phyloP scores from a whole-genome alignment of 169 alveolate genomes.

The Eimeria mitis region DNA sequence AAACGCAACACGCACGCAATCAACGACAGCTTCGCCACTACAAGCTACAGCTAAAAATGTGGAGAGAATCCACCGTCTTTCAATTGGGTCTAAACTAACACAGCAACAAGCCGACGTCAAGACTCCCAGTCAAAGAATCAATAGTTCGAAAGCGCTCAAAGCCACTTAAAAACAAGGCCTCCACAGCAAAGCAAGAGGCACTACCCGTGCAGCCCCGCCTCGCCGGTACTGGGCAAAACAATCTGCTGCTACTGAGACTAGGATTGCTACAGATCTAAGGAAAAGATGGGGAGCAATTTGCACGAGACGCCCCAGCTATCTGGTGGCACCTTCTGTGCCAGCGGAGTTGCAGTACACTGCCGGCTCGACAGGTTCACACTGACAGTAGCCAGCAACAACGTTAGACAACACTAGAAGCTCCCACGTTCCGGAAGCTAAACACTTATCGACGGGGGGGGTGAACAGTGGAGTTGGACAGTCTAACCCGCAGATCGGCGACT shows the following conservation, averaged over 20 bases:
- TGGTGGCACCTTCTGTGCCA: neutral
- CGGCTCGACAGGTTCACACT: neutral
- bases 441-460: neutral
- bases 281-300: neutral
- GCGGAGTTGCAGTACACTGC: neutral
- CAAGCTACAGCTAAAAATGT: neutral
- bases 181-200: neutral
- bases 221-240: neutral
- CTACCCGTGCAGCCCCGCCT: neutral
- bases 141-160: neutral
- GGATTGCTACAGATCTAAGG: neutral
- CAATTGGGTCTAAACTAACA: neutral
- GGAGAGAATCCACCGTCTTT: neutral
- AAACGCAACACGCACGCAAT: conserved; percentile 78
- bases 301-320: neutral
- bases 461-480: conserved; percentile 32
- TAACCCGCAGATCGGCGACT: conserved; percentile 82
- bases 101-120: neutral
- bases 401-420: neutral
- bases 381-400: neutral
- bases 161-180: neutral
- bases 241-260: neutral
- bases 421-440: neutral
- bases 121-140: neutral
- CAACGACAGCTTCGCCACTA: conserved; percentile 21